These are phyloP conservation scores for Trichophyton equinum DNA, from an alignment of 2,329 filamentous ascomycete genomes.

Conservation along the genomic window DNA sequence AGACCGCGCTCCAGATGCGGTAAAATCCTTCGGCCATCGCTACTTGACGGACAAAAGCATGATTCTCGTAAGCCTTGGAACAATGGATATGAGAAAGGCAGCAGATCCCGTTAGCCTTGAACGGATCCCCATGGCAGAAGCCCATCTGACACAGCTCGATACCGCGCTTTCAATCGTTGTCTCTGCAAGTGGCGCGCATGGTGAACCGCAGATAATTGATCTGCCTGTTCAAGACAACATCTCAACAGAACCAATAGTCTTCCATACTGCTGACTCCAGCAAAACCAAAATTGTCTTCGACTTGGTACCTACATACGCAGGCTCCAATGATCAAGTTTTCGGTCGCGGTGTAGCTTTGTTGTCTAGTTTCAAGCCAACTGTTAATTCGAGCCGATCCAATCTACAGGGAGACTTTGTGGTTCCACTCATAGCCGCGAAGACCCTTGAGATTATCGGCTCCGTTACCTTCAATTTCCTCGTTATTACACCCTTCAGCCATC, in stretches of 20 bases:
- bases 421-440: slow-evolving; percentile 71
- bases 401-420: slow-evolving; percentile 86
- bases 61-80: slow-evolving; percentile 82
- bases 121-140: slow-evolving; percentile 72
- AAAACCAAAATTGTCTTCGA: slow-evolving; percentile 89
- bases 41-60: slow-evolving; percentile 84
- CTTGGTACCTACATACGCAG: slow-evolving; percentile 88
- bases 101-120: slow-evolving; percentile 74
- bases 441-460: slow-evolving; percentile 78
- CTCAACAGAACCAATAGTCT: slow-evolving; percentile 83
- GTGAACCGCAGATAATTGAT: slow-evolving; percentile 81
- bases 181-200: slow-evolving; percentile 69
- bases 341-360: slow-evolving; percentile 81
- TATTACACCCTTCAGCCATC: slow-evolving; percentile 86
- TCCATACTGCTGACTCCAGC: slow-evolving; percentile 62
- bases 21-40: slow-evolving; percentile 92
- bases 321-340: slow-evolving; percentile 64
- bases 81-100: slow-evolving; percentile 82
- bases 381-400: slow-evolving; percentile 79
- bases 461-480: slow-evolving; percentile 96
- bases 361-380: slow-evolving; percentile 67
- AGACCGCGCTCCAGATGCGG: slow-evolving; percentile 52
- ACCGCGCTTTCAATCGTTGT: slow-evolving; percentile 87
- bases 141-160: slow-evolving; percentile 84
- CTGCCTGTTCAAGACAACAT: slow-evolving; percentile 89